Percentiles rank a stretch among this genome's conserved stretches.
Conservation (phyloP, 139 green algal genomes). For the Micractinium sp. region DNA sequence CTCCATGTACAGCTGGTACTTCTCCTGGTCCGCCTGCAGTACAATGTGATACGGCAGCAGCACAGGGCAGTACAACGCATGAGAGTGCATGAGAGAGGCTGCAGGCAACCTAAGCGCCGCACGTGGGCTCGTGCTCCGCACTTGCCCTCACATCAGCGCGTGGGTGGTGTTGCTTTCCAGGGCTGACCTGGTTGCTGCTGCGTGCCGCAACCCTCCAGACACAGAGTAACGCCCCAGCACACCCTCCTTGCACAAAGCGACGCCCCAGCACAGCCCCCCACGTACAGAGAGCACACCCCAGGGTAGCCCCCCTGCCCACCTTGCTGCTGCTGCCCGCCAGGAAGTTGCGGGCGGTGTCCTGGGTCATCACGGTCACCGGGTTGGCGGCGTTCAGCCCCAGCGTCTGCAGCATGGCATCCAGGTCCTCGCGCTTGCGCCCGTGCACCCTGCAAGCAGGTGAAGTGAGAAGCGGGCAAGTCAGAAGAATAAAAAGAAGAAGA, state of each 20-base stretch:
- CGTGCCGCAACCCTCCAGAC: too few relatives aligned
- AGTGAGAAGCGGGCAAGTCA: not conserved
- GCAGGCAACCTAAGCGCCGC: not conserved
- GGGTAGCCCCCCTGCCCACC: not conserved
- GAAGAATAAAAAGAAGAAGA: not conserved
- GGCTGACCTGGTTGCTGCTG: too few relatives aligned
- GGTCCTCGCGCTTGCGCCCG: constrained; percentile 41
- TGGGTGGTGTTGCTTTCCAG: too few relatives aligned
- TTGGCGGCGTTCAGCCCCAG: constrained; percentile 56
- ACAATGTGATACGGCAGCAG: too few relatives aligned
- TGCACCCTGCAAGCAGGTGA: not conserved
- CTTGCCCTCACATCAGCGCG: too few relatives aligned
- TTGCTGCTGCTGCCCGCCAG: constrained; percentile 51
- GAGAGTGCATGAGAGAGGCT: not conserved
- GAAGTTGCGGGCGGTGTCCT: constrained; percentile 70
- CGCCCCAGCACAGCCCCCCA: too few relatives aligned
- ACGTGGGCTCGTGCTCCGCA: too few relatives aligned
- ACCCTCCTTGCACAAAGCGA: too few relatives aligned
- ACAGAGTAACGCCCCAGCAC: too few relatives aligned
- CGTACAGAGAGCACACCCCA: too few relatives aligned
- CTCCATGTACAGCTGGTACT: constrained; percentile 82
- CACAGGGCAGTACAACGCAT: too few relatives aligned
- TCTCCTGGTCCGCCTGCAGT: constrained; percentile 42
- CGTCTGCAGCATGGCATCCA: constrained; percentile 41
- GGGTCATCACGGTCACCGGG: constrained; percentile 50